phyloP scores from a whole-genome alignment of 1,139 yeast species.

The Yamadazyma dendronema region DNA sequence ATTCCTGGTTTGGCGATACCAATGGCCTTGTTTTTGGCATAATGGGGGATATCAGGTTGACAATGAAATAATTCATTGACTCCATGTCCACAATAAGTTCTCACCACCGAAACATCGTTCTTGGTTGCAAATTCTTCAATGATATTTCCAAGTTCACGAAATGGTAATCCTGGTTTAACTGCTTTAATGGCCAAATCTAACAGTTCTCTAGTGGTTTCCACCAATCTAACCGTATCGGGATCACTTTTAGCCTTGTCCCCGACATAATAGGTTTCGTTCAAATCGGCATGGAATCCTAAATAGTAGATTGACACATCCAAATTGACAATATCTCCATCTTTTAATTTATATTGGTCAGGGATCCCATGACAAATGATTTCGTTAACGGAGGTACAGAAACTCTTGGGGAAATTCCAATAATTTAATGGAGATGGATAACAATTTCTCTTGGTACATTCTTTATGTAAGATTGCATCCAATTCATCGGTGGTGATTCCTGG shows the following conservation, averaged over 20 bases:
- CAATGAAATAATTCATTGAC: slow-evolving; percentile 85
- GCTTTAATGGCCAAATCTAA: slow-evolving; percentile 76
- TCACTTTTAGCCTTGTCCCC: slow-evolving; percentile 81
- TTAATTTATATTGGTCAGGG: slow-evolving; percentile 80
- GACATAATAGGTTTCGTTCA: slow-evolving; percentile 95
- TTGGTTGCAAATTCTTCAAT: slow-evolving; percentile 85
- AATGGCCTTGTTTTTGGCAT: slow-evolving; percentile 86
- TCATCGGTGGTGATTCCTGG: slow-evolving; percentile 96
- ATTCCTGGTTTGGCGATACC: slow-evolving; percentile 96
- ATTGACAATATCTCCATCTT: slow-evolving; percentile 94
- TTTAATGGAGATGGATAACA: slow-evolving; percentile 96
- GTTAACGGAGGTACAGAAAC: slow-evolving; percentile 89
- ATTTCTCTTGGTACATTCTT: slow-evolving; percentile 82
- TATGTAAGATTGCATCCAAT: slow-evolving; percentile 80
- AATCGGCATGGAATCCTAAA: slow-evolving; percentile 89
- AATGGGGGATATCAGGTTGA: slow-evolving; percentile 93
- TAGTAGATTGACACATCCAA: slow-evolving; percentile 83
- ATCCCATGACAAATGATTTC: slow-evolving; percentile 97
- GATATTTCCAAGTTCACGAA: slow-evolving; percentile 83
- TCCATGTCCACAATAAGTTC: slow-evolving; percentile 95
- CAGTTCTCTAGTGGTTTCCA: slow-evolving; percentile 92
- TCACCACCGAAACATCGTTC: slow-evolving; percentile 81
- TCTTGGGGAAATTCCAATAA: slow-evolving; percentile 91
- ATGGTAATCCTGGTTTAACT: slow-evolving; percentile 90
- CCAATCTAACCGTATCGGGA: slow-evolving; percentile 79